These are phyloP conservation scores for Schizophyllum amplum DNA, from an alignment of 1,284 basidiomycete species.

Conservation along the genomic window DNA sequence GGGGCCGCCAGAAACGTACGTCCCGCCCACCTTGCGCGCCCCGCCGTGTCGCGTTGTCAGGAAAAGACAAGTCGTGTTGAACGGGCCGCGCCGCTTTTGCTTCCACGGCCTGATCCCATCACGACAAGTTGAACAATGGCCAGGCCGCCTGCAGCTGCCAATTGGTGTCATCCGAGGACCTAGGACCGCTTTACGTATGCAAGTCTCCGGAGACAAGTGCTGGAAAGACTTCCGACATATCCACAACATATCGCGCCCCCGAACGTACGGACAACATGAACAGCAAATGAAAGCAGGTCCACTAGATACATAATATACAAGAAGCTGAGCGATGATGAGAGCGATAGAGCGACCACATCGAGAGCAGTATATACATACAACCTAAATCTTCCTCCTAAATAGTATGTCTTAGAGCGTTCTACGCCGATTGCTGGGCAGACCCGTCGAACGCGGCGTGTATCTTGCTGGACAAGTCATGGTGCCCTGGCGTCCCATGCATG, in stretches of 20 bases:
- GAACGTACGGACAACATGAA: not conserved
- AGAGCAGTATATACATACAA: not conserved
- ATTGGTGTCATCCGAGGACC: not conserved
- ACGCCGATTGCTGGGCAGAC: not conserved
- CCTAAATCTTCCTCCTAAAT: not conserved
- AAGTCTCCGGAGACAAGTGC: not conserved
- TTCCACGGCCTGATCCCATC: not conserved
- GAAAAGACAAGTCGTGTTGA: not conserved
- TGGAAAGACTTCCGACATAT: not conserved
- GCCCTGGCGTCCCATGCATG: not conserved
- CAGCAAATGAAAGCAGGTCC: not conserved
- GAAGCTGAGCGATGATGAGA: not conserved
- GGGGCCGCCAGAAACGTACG: not conserved
- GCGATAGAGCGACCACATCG: not conserved
- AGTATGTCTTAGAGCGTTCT: not conserved
- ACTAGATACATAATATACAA: not conserved
- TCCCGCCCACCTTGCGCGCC: not conserved
- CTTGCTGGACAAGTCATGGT: conserved; percentile 25
- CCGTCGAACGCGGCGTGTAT: conserved; percentile 35
- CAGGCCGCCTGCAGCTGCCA: too few species aligned
- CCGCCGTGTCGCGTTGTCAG: not conserved
- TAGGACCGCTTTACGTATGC: not conserved
- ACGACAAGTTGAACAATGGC: not conserved
- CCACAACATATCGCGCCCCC: not conserved
- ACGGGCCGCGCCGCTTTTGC: not conserved